Evolutionary conservation across 148 eudicot genomes (phyloP).

Genomic region (Fagopyrum tataricum): DNA sequence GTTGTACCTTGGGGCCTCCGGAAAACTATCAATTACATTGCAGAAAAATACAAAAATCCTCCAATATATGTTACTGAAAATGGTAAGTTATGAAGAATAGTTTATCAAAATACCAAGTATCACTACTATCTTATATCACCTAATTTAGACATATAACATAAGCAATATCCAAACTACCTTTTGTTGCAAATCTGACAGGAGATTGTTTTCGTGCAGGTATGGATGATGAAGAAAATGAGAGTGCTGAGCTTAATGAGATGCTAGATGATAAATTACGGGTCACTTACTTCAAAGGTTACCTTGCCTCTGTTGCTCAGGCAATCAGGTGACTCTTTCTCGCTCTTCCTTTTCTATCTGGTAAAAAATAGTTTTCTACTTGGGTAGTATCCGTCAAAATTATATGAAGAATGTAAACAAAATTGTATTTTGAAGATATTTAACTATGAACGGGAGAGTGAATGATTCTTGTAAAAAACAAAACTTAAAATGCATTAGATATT

Average conservation of each 20-base stretch:
- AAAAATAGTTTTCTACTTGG: too few relatives aligned
- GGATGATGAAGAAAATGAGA: conserved; percentile 60
- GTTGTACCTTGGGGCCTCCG: conserved; percentile 81
- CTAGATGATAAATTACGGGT: conserved; percentile 75
- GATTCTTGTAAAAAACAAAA: too few relatives aligned
- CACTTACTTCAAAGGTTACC: conserved; percentile 60
- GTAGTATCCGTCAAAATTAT: too few relatives aligned
- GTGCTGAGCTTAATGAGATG: conserved; percentile 49
- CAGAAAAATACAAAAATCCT: conserved; percentile 59
- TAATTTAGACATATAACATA: too few relatives aligned
- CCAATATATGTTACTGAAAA: conserved; percentile 66
- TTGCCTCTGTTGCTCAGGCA: conserved; percentile 58
- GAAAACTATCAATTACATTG: conserved; percentile 44
- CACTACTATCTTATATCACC: not conserved
- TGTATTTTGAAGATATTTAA: too few relatives aligned
- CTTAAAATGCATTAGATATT: too few relatives aligned
- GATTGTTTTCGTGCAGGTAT: conserved; percentile 37
- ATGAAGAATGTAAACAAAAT: too few relatives aligned
- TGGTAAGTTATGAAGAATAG: conserved; percentile 29
- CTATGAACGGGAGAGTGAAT: too few relatives aligned
- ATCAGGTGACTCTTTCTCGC: conserved; percentile 30
- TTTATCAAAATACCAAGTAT: not conserved
- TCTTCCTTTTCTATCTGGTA: not conserved
- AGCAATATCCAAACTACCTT: not conserved
- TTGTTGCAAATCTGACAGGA: not conserved